Percentiles rank a stretch among this genome's conserved stretches.
These are phyloP conservation scores for Populus hybrid DNA, from an alignment of 441 rosid species.

Conservation along the genomic window DNA sequence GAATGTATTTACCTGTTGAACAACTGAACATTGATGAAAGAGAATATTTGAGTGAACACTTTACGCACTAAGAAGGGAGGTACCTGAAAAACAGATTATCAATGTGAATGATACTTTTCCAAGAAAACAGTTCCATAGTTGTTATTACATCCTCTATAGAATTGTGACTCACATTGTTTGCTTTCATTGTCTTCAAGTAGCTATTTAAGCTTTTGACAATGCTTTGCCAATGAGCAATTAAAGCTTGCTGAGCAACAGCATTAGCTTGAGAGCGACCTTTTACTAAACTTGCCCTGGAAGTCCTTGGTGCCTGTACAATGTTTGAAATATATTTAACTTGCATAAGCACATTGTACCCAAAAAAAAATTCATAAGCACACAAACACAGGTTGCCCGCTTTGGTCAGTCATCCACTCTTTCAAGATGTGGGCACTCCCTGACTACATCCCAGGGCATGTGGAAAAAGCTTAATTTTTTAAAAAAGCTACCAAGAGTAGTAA, in stretches of 20 bases:
- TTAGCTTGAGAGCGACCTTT: conserved; percentile 98
- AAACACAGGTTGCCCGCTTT: not conserved
- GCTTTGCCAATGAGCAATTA: conserved; percentile 98
- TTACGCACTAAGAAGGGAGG: conserved; percentile 89
- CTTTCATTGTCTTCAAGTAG: conserved; percentile 73
- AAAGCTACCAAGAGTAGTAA: not conserved
- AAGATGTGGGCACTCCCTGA: too few relatives aligned
- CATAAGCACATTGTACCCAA: not conserved
- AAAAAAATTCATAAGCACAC: not conserved
- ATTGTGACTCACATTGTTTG: conserved; percentile 64
- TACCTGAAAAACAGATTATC: conserved; percentile 49
- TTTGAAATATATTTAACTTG: conserved; percentile 8
- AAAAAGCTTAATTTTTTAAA: not conserved
- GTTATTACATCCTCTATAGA: not conserved
- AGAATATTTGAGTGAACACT: conserved; percentile 90
- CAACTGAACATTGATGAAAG: conserved; percentile 93
- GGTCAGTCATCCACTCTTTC: too few relatives aligned
- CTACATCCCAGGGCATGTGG: too few relatives aligned
- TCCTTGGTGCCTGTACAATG: conserved; percentile 85
- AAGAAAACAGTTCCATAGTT: conserved; percentile 14
- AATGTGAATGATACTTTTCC: conserved; percentile 18
- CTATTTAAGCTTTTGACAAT: conserved; percentile 81
- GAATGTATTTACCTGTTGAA: conserved; percentile 73
- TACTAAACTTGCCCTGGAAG: conserved; percentile 84
- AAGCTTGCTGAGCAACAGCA: conserved; percentile 94